phyloP scores from a whole-genome alignment of 306 rosid genomes.

The Inga oerstediana region DNA sequence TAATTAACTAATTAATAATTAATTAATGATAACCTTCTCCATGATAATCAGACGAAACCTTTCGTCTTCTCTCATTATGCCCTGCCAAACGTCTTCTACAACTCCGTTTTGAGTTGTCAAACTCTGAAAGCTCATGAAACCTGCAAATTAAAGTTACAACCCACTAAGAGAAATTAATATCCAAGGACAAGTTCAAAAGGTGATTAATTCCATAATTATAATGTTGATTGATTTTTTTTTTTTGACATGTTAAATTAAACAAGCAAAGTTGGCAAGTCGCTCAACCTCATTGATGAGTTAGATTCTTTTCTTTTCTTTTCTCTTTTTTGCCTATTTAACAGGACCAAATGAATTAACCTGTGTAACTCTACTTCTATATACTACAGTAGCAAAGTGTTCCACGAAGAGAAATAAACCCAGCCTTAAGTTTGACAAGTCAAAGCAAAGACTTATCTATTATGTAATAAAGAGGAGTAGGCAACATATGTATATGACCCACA shows the following conservation, averaged over 20 bases:
- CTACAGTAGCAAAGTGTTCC: neutral
- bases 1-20: neutral
- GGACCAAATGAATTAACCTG: neutral
- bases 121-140: constrained; percentile 74
- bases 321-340: neutral
- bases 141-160: constrained; percentile 39
- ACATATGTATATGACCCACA: neutral
- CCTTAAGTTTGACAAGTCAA: neutral
- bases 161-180: constrained; percentile 23
- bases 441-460: neutral
- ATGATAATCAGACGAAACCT: constrained; percentile 49
- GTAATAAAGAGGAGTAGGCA: neutral
- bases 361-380: neutral
- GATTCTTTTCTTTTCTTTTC: too few relatives aligned
- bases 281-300: neutral
- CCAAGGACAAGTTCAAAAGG: constrained; percentile 6
- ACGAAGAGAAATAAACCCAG: neutral
- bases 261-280: neutral
- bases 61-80: constrained; percentile 88
- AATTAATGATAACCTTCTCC: constrained; percentile 53
- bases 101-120: constrained; percentile 79
- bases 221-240: too few relatives aligned
- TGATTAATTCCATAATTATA: neutral
- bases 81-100: constrained; percentile 91
- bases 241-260: neutral